phyloP scores from a whole-genome alignment of 1,284 basidiomycete species.

The Amylostereum chailletii region DNA sequence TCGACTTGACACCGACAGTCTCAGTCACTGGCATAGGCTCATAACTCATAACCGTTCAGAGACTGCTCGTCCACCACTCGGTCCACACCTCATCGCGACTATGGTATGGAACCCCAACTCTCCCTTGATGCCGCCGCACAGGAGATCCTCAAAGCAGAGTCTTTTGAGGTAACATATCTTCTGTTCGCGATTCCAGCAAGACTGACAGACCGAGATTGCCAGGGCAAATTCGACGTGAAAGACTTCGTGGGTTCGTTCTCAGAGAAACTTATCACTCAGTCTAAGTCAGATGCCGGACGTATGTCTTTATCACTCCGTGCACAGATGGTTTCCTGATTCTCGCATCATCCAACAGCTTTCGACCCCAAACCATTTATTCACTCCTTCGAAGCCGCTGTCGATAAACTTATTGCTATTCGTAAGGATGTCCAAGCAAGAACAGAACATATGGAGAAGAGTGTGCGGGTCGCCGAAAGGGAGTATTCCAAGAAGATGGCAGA shows the following conservation, averaged over 20 bases:
- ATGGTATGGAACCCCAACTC: constrained; percentile 6
- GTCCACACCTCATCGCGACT: not conserved
- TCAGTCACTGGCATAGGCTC: too few species aligned
- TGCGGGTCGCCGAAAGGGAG: constrained; percentile 84
- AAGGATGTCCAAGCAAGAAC: constrained; percentile 85
- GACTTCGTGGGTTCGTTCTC: constrained; percentile 84
- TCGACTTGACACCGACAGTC: too few species aligned
- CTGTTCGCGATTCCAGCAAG: too few species aligned
- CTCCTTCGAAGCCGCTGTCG: constrained; percentile 87
- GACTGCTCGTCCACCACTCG: too few species aligned
- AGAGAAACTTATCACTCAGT: constrained; percentile 79
- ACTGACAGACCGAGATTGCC: too few species aligned
- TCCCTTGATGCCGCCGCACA: constrained; percentile 4
- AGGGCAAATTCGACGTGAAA: constrained; percentile 89
- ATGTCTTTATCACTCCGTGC: constrained; percentile 24
- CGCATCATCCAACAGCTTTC: constrained; percentile 54
- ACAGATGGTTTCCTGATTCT: too few species aligned
- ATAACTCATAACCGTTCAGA: too few species aligned
- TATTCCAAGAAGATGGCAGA: constrained; percentile 93
- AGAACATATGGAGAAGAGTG: constrained; percentile 87
- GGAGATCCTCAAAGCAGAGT: constrained; percentile 6
- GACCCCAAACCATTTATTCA: constrained; percentile 89
- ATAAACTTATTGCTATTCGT: constrained; percentile 77
- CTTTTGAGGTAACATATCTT: constrained; percentile 10
- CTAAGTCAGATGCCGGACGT: constrained; percentile 80